Evolutionary conservation across 169 alveolate species (phyloP), one percentile per base, ranked within the genome.

Genomic region (Eimeria praecox): DNA sequence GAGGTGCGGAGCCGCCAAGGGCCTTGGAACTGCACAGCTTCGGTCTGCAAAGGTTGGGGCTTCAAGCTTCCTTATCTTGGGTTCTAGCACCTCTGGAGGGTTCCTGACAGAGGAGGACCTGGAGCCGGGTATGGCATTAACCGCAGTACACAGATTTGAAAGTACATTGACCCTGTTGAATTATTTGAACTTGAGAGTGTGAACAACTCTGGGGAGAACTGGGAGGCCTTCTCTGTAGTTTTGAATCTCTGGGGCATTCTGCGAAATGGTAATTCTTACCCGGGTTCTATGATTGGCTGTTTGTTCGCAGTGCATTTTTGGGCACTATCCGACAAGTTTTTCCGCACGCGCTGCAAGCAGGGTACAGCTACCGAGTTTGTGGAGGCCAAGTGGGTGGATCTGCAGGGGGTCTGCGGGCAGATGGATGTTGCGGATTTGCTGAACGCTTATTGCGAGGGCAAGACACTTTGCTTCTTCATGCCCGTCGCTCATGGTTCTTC

Each of bases 11-110:
- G 30, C n/a, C 9, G 94, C 88, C 24, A 73, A 42, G 35, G 96
- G 96, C 49, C 78, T 64, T 24, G 96, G 96, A 40, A 62, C 71
- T 38, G 93, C 93, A 16, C 56, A 87, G 40, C 93, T 87, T 12
- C 78, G 93, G 64, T 59, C 93, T 8, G 82, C 82, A 20, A 87
- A 12, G 62, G 64, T 54, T 46, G 93, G 82, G 56, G 49, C 40
- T 40, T 38, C 93, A 22, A 87, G 93, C 73, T 87, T 87, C n/a
- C 35, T 87, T 9, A 38, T 24, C 9, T 18, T 87, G 30, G 64
- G 82, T 9, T 56, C 78, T 27, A n/a, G 16, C 71, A 22, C 24
- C 22, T 35, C 82, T 16, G 9, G 59, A 14, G 64, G 73, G 27
- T 30, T 87, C 44, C 27, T 87, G 78, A 87, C 93, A 38, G 93